Conservation (phyloP, 1,139 yeast genomes). For the Magnusiomyces paraingens region DNA sequence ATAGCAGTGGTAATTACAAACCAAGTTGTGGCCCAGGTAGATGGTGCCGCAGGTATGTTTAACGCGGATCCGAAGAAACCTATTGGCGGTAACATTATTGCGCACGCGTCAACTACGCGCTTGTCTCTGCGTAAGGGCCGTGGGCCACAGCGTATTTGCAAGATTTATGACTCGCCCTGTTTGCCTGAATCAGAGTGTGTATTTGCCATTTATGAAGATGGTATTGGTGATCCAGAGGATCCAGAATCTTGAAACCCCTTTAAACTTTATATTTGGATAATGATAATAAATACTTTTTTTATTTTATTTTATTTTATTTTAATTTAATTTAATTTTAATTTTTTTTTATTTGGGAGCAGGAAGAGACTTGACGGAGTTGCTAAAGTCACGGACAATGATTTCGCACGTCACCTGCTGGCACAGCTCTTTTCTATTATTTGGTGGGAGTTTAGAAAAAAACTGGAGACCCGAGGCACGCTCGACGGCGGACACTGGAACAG, state of each 20-base stretch:
- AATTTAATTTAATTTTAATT: background rate
- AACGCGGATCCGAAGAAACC: conserved; percentile 99
- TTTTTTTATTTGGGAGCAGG: conserved; percentile 3
- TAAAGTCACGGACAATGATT: conserved; percentile 76
- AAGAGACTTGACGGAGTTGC: conserved; percentile 35
- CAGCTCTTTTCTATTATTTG: conserved; percentile 52
- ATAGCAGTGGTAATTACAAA: conserved; percentile 97
- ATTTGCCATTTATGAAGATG: conserved; percentile 94
- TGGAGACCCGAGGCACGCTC: conserved; percentile 84
- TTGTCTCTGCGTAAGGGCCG: conserved; percentile 84
- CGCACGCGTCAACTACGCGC: conserved; percentile 93
- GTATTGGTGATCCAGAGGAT: conserved; percentile 89
- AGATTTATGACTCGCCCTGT: conserved; percentile 92
- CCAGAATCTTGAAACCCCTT: conserved; percentile 42
- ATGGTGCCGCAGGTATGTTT: conserved; percentile 75
- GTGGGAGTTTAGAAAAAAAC: conserved; percentile 63
- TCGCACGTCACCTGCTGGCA: conserved; percentile 79
- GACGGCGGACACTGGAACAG: conserved; percentile 83
- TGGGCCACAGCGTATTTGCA: conserved; percentile 89
- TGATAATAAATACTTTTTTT: background rate
- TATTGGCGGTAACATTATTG: conserved; percentile 96
- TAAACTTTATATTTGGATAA: background rate
- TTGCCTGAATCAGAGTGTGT: conserved; percentile 92
- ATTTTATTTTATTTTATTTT: background rate
- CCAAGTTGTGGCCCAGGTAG: conserved; percentile 98